Evolutionary conservation across 257 asterid genomes (phyloP), one percentile per base, ranked within the genome.

Genomic region (Henckelia pumila): DNA sequence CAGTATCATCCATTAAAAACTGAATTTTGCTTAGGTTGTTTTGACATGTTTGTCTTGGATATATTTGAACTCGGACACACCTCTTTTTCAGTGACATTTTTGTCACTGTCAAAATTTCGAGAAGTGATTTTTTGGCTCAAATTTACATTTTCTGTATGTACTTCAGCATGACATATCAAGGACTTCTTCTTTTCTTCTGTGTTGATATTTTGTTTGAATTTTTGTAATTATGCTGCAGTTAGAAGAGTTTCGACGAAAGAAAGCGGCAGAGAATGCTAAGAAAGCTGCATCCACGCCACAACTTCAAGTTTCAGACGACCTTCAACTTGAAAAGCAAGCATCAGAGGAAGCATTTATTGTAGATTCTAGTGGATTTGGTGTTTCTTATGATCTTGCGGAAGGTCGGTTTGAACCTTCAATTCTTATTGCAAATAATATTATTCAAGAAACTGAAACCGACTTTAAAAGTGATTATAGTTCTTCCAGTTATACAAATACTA

Each of bases 171-270:
- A 17, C 75, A 25, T 65, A 23, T 63, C 26, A 57, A 30, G 22
- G 16, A 44, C 28, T 69, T 40, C 40, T n/a, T n/a, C 10, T 68
- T 28, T 53, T 30, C 64, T 66, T 55, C 23, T 17, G 29, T 66
- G 26, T 47, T 65, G 9, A 24, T 28, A 25, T 72, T n/a, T 33
- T 23, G 9, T 69, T 10, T 55, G n/a, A 22, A 4, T 30, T 58
- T 23, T 64, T 60, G 20, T 28, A 20, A 1, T 44, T 57, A n/a
- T 33, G 55, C 68, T 35, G 30, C 86, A 94, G 99, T 81, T 94
- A 56, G 97, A 85, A 79, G 99, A 88, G 80, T 94, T 84, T 66
- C 99, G 97, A 19, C 85, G 83, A 74, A 86, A 85, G 79, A 91
- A 86, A 76, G 96, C 95, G 32, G 92, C 88, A 59, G 37, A 32